phyloP scores from a whole-genome alignment of 2,329 filamentous ascomycete species.

The Aquanectria penicillioides region DNA sequence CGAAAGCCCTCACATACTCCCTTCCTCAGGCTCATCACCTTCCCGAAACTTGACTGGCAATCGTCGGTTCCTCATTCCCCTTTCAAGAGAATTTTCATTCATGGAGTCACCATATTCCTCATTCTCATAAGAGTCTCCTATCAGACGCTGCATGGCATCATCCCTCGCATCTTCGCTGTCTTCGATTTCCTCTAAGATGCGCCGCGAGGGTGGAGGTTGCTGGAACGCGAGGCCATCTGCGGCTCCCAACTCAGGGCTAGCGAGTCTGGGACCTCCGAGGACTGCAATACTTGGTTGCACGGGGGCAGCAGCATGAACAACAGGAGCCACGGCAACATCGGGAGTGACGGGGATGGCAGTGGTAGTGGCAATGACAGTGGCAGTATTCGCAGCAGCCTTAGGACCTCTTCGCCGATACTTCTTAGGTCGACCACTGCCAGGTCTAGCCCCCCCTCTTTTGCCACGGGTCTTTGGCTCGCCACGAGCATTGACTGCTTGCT shows the following conservation, averaged over 20 bases:
- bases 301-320: conserved; percentile 1
- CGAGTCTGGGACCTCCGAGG: background rate
- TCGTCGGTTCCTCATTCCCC: conserved; percentile 45
- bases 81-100: conserved; percentile 39
- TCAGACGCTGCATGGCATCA: conserved; percentile 24
- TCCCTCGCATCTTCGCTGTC: conserved; percentile 43
- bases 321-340: too few species aligned
- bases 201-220: background rate
- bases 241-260: background rate
- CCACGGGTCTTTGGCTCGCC: conserved; percentile 45
- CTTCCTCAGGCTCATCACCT: conserved; percentile 38
- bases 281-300: conserved; percentile 27
- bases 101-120: conserved; percentile 47
- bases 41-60: conserved; percentile 50
- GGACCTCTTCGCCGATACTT: conserved; percentile 46
- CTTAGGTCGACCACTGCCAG: conserved; percentile 52
- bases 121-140: conserved; percentile 31
- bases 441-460: conserved; percentile 51
- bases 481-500: conserved; percentile 27
- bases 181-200: conserved; percentile 42
- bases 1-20: conserved; percentile 22
- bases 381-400: conserved; percentile 24
- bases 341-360: too few species aligned
- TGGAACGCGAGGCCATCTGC: background rate
- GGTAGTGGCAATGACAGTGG: conserved; percentile 11